Evolutionary conservation across 176 grass and related monocot species (phyloP).

Genomic region (Oryza glumipatula): DNA sequence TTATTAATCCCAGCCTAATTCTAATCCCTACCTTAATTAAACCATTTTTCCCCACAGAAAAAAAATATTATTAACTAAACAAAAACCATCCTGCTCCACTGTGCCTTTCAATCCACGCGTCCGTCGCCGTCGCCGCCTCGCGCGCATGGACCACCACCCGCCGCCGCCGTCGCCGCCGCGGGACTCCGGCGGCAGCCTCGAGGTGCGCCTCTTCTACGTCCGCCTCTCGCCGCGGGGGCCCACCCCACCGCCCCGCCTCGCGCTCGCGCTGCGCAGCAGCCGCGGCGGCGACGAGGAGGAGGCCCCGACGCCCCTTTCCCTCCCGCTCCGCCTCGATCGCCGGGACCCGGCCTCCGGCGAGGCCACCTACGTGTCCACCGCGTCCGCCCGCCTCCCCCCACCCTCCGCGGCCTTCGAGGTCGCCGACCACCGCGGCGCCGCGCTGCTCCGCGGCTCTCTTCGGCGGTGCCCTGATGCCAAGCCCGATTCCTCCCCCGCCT

Average conservation of each 20-base stretch:
- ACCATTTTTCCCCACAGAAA: background rate
- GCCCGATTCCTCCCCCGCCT: conserved; percentile 35
- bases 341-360: conserved; percentile 58
- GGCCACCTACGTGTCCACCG: conserved; percentile 81
- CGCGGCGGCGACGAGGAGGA: background rate
- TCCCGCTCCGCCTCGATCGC: conserved; percentile 76
- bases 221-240: conserved; percentile 52
- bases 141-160: conserved; percentile 37
- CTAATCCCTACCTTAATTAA: background rate
- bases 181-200: conserved; percentile 47
- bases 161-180: conserved; percentile 8
- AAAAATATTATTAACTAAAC: too few relatives aligned
- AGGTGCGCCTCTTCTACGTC: conserved; percentile 92
- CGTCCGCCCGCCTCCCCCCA: conserved; percentile 45
- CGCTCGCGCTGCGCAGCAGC: conserved; percentile 42
- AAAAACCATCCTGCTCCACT: background rate
- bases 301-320: background rate
- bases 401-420: conserved; percentile 67
- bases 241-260: conserved; percentile 38
- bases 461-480: conserved; percentile 43
- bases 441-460: conserved; percentile 66
- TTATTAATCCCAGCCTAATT: too few relatives aligned
- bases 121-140: background rate
- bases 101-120: background rate
- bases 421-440: conserved; percentile 62